Evolutionary conservation across 805 yeast genomes (phyloP), one percentile per base, ranked within the genome.

Genomic region (Saturnispora gosingensis): DNA sequence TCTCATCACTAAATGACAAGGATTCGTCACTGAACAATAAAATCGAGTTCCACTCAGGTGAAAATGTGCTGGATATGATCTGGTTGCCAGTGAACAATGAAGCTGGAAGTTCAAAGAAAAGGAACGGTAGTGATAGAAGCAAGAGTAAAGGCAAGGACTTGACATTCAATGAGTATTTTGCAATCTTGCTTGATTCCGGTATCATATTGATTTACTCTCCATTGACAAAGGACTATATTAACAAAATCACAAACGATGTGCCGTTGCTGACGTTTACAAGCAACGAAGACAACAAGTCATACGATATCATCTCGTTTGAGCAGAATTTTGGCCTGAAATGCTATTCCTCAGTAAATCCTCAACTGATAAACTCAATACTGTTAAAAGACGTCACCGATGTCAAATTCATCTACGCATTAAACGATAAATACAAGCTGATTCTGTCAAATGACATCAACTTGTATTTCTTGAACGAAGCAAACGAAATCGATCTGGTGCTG

Each of bases 201-300:
- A 75, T 70, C 48, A 64, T 78, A 28, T 59, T 72, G 48, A 61
- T 75, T 8, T 71, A 72, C 49, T 71, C 79, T 2, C 80, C 82
- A 2, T 58, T 62, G 36, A 65, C 67, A 24, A 72, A 70, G 52
- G 72, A 66, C 24, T 58, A 70, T 16, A 61, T 69, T 18, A 65
- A 64, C 52, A 71, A 72, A 54, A 70, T 73, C 28, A 57, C 72
- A 0, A 64, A 62, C 39, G 67, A 60, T 5, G 51, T 62, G 0
- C 55, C 63, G 16, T 62, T 67, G n/a, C 45, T 58, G 35, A 56
- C 59, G 35, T 57, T 67, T 32, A 58, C 67, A 28, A 22, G 20
- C 18, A 38, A 32, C 10, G 45, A 49, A 25, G 30, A 38, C 4
- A 43, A 30, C 16, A 13, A 44, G 5, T 25, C 45, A 54, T 45